Conservation (phyloP, 2,329 filamentous ascomycete species). For the Raffaelea deltoideospora region DNA sequence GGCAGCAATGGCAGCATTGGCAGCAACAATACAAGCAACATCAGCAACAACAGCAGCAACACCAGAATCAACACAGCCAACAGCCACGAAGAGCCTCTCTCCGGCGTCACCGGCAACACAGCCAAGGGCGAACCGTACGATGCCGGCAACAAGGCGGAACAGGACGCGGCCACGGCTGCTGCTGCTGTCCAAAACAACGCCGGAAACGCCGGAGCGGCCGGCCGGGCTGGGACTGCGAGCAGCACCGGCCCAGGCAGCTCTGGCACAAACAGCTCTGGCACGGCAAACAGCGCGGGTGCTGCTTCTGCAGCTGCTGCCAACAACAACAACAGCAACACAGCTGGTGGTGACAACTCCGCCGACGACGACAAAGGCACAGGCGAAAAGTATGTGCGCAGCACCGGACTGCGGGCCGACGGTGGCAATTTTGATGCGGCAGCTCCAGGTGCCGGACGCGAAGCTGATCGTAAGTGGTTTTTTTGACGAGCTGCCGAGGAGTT, state of each 20-base stretch:
- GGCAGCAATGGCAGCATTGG: too few relatives aligned
- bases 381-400: slow-evolving; percentile 40
- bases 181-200: too few relatives aligned
- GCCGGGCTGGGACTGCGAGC: too few relatives aligned
- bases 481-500: too few relatives aligned
- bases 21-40: too few relatives aligned
- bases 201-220: too few relatives aligned
- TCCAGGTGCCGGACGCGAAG: slow-evolving; percentile 50
- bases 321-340: slow-evolving; percentile 5
- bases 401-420: slow-evolving; percentile 46
- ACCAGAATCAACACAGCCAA: slow-evolving; percentile 15
- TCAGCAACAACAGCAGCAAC: too few relatives aligned
- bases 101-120: slow-evolving; percentile 54
- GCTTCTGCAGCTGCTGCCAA: slow-evolving; percentile 5
- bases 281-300: too few relatives aligned
- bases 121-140: slow-evolving; percentile 60
- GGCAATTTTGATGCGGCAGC: slow-evolving; percentile 51
- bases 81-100: slow-evolving; percentile 47
- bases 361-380: slow-evolving; percentile 30
- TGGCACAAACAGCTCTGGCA: too few relatives aligned
- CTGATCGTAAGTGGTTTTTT: slow-evolving; percentile 37
- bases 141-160: slow-evolving; percentile 43
- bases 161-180: too few relatives aligned
- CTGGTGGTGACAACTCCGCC: not conserved
- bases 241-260: too few relatives aligned